Conservation (phyloP, 2,329 filamentous ascomycete genomes). For the Hirsutella rhossiliensis region DNA sequence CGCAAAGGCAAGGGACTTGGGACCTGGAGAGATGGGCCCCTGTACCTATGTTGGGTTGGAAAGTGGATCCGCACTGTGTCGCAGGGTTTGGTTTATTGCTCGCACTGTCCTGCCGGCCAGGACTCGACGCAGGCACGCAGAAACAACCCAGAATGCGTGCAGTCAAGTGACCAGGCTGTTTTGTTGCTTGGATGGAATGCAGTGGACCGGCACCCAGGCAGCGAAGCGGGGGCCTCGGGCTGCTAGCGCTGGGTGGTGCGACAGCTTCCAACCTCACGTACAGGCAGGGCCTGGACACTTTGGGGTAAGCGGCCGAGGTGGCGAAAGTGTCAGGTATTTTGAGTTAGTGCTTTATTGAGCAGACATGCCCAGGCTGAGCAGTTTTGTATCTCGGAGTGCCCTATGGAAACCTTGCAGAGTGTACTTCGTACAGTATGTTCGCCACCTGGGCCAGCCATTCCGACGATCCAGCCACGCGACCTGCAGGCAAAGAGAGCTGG, state of each 20-base stretch:
- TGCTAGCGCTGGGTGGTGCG: not conserved
- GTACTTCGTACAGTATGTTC: too few relatives aligned
- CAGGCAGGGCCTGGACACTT: not conserved
- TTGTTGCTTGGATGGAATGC: not conserved
- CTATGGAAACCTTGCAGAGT: too few relatives aligned
- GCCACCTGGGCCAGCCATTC: not conserved
- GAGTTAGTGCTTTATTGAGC: too few relatives aligned
- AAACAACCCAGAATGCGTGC: not conserved
- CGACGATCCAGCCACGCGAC: not conserved
- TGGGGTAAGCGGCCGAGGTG: too few relatives aligned
- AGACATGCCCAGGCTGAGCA: too few relatives aligned
- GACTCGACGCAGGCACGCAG: not conserved
- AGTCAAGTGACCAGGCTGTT: slow-evolving; percentile 1
- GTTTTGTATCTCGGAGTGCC: too few relatives aligned
- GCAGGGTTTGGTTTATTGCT: not conserved
- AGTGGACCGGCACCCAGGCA: not conserved
- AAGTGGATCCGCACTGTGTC: too few relatives aligned
- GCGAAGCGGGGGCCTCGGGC: not conserved
- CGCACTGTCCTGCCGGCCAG: not conserved
- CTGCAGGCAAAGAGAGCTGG: not conserved
- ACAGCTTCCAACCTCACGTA: not conserved
- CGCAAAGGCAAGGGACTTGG: too few relatives aligned
- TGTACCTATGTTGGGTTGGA: too few relatives aligned
- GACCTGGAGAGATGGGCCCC: too few relatives aligned
- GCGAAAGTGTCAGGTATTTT: too few relatives aligned